Percentiles rank a stretch among this genome's conserved stretches.
These are phyloP conservation scores for Talaromyces proteolyticus DNA, from an alignment of 495 filamentous ascomycete genomes.

Conservation along the genomic window DNA sequence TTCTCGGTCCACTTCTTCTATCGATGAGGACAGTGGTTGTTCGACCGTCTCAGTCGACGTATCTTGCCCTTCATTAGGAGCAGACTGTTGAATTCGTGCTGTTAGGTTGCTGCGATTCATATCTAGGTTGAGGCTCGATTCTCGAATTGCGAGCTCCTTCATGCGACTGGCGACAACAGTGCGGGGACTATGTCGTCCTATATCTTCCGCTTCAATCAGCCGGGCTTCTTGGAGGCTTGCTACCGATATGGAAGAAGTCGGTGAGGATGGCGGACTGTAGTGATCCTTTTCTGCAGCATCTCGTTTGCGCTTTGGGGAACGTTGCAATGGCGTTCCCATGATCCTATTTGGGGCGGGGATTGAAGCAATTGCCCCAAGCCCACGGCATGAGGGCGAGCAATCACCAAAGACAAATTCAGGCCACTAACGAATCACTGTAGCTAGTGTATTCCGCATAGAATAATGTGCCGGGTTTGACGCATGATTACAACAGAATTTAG, in stretches of 20 bases:
- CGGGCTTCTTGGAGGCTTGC: conserved; percentile 28
- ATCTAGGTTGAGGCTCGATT: conserved; percentile 15
- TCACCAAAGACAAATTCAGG: too few species aligned
- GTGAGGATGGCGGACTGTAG: conserved; percentile 29
- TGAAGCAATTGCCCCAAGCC: background rate
- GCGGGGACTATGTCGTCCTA: conserved; percentile 50
- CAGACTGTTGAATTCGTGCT: background rate
- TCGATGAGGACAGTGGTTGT: background rate
- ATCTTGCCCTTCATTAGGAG: background rate
- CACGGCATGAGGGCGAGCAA: background rate
- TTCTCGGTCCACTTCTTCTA: background rate
- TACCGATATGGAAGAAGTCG: conserved; percentile 27
- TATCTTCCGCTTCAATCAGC: conserved; percentile 27
- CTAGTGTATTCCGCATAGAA: too few species aligned
- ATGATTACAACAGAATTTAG: too few species aligned
- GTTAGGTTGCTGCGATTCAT: background rate
- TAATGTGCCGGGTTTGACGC: too few species aligned
- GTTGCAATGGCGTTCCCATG: conserved; percentile 24
- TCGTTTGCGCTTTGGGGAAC: conserved; percentile 39
- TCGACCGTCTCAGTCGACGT: background rate
- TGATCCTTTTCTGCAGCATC: conserved; percentile 27
- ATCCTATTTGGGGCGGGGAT: conserved; percentile 9
- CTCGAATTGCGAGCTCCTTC: conserved; percentile 52
- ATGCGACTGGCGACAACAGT: conserved; percentile 60
- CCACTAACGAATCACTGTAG: too few species aligned